These are phyloP conservation scores for Suillus luteus DNA, from an alignment of 768 basidiomycete species.

Conservation along the genomic window DNA sequence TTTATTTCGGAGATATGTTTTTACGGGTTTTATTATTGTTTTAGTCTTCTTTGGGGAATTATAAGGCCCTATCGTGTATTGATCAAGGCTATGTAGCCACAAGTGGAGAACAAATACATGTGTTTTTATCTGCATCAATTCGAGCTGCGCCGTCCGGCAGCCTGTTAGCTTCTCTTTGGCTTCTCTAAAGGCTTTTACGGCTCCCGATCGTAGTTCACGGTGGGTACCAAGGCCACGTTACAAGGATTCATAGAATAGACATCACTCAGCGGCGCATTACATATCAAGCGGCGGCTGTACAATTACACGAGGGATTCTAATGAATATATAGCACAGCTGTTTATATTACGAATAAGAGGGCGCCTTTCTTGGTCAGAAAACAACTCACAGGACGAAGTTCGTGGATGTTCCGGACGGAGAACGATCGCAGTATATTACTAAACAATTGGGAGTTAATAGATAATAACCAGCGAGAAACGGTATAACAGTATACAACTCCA, in stretches of 20 bases:
- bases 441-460: conserved; percentile 24
- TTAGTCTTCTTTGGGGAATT: conserved; percentile 8
- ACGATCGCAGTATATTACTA: conserved; percentile 22
- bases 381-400: conserved; percentile 20
- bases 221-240: not conserved
- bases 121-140: conserved; percentile 4
- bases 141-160: conserved; percentile 10
- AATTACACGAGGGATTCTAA: conserved; percentile 21
- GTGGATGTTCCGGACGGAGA: conserved; percentile 14
- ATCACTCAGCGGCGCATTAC: conserved; percentile 4
- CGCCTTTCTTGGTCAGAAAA: conserved; percentile 23
- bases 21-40: conserved; percentile 11
- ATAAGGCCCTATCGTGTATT: conserved; percentile 4
- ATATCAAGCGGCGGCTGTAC: conserved; percentile 16
- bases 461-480: conserved; percentile 14
- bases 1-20: conserved; percentile 12
- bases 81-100: conserved; percentile 13
- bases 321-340: conserved; percentile 22
- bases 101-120: conserved; percentile 10
- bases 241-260: conserved; percentile 5
- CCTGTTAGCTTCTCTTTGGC: not conserved
- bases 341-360: conserved; percentile 17
- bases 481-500: conserved; percentile 6
- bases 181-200: not conserved
- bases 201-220: conserved; percentile 8